phyloP scores from a whole-genome alignment of 2,329 filamentous ascomycete species.

The Arthrobotrys sphaeroides region DNA sequence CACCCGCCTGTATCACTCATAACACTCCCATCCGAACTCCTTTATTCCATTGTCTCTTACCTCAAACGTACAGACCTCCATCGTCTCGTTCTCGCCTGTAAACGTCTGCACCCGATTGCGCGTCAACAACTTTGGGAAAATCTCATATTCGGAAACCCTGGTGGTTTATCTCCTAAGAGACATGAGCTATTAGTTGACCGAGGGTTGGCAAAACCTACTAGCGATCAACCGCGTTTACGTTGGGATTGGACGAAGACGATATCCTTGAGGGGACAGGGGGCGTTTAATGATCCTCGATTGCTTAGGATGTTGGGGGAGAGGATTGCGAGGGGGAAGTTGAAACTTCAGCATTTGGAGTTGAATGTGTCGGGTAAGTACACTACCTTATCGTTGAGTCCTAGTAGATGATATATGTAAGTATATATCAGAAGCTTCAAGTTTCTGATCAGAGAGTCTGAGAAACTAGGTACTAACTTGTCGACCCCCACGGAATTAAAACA shows the following conservation, averaged over 20 bases:
- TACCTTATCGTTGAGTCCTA: not conserved
- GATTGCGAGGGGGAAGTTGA: not conserved
- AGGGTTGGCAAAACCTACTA: not conserved
- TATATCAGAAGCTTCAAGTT: too few species aligned
- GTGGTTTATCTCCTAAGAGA: not conserved
- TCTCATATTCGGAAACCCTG: not conserved
- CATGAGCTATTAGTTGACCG: not conserved
- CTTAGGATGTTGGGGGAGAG: not conserved
- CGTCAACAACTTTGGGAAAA: not conserved
- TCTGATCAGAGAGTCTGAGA: too few species aligned
- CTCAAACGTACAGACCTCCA: not conserved
- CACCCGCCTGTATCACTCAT: not conserved
- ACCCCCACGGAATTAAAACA: too few species aligned
- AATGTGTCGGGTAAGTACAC: not conserved
- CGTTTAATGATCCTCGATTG: not conserved
- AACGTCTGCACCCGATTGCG: not conserved
- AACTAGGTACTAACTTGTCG: too few species aligned
- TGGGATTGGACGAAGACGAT: not conserved
- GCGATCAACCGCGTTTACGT: not conserved
- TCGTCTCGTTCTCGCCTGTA: not conserved
- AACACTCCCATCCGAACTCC: not conserved
- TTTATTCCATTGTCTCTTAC: not conserved
- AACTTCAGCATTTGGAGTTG: not conserved
- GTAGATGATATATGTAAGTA: too few species aligned
- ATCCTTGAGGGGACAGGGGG: not conserved